Conservation (phyloP, 1,284 basidiomycete genomes). For the Melampsora occidentalis region DNA sequence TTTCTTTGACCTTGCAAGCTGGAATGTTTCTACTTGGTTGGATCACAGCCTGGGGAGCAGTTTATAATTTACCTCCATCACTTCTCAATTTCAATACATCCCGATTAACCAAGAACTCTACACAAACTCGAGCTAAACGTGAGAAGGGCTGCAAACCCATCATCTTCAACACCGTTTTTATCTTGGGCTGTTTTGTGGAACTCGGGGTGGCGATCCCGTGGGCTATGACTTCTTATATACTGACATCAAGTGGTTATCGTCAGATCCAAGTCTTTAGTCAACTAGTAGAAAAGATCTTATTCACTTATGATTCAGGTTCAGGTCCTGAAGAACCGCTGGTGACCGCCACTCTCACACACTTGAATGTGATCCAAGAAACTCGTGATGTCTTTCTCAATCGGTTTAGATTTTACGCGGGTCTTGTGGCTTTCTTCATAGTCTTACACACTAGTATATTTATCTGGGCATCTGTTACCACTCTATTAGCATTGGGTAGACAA, state of each 20-base stretch:
- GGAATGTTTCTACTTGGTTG: constrained; percentile 3
- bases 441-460: background rate
- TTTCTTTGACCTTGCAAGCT: background rate
- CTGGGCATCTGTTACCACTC: background rate
- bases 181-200: background rate
- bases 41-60: constrained; percentile 3
- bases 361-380: background rate
- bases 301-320: background rate
- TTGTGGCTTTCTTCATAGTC: background rate
- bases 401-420: background rate
- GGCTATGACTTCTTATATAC: background rate
- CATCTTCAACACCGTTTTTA: background rate
- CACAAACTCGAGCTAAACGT: background rate
- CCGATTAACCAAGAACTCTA: background rate
- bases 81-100: background rate
- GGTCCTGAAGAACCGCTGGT: background rate
- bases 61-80: background rate
- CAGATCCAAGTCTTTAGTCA: background rate
- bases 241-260: background rate
- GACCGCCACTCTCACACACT: background rate
- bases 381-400: background rate
- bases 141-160: background rate
- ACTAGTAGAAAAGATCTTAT: background rate
- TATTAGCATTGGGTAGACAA: constrained; percentile 1
- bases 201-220: background rate